phyloP scores from a whole-genome alignment of 2,329 filamentous ascomycete species.

The Ilyonectria destructans region DNA sequence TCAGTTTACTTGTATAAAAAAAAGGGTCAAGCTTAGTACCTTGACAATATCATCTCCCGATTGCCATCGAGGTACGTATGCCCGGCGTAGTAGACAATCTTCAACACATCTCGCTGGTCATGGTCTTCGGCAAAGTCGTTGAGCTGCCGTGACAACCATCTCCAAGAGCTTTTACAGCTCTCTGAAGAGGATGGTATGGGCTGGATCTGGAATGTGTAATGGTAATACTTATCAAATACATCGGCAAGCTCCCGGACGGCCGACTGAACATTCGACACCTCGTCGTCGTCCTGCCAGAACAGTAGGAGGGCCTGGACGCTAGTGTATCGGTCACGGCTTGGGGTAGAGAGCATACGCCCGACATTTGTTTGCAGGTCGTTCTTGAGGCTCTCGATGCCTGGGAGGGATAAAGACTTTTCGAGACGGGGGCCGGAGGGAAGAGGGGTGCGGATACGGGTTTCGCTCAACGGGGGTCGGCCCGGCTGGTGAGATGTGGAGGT shows the following conservation, averaged over 20 bases:
- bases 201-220: constrained; percentile 65
- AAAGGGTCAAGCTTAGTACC: constrained; percentile 55
- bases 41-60: constrained; percentile 72
- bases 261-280: constrained; percentile 57
- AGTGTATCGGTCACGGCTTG: constrained; percentile 68
- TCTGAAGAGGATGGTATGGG: constrained; percentile 67
- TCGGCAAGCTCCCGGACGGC: constrained; percentile 65
- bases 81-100: constrained; percentile 73
- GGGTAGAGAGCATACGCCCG: constrained; percentile 65
- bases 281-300: constrained; percentile 71
- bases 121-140: constrained; percentile 68
- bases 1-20: background rate
- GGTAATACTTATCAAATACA: constrained; percentile 68
- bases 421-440: constrained; percentile 71
- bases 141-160: constrained; percentile 69
- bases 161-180: constrained; percentile 65
- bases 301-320: constrained; percentile 69
- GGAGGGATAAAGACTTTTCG: constrained; percentile 66
- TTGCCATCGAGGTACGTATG: constrained; percentile 70
- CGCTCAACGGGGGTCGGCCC: constrained; percentile 60
- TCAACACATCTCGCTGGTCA: constrained; percentile 71
- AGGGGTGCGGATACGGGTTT: constrained; percentile 70
- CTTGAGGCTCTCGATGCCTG: constrained; percentile 67
- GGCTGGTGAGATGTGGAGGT: constrained; percentile 53
- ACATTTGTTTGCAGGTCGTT: constrained; percentile 68